phyloP scores from a whole-genome alignment of 495 filamentous ascomycete species.

The Amorphotheca resinae region DNA sequence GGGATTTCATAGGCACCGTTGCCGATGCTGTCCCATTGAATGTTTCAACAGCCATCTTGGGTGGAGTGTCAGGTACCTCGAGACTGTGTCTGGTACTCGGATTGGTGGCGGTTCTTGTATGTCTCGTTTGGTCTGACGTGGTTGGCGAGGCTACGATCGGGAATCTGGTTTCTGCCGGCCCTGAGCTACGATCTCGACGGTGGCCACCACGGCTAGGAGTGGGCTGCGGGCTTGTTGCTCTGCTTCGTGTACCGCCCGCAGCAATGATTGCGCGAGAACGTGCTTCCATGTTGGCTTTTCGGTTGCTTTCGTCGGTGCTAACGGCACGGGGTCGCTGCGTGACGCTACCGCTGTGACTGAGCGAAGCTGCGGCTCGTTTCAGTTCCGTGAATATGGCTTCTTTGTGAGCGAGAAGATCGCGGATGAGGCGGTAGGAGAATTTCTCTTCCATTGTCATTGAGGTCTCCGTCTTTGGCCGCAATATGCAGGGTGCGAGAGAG shows the following conservation, averaged over 20 bases:
- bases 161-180: constrained; percentile 71
- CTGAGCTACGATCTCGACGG: constrained; percentile 70
- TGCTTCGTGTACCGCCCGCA: constrained; percentile 42
- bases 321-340: constrained; percentile 59
- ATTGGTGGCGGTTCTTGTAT: constrained; percentile 3
- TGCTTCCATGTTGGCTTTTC: constrained; percentile 86
- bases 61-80: constrained; percentile 43
- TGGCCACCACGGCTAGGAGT: constrained; percentile 52
- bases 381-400: constrained; percentile 90
- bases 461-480: constrained; percentile 74
- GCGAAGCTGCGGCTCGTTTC: constrained; percentile 77
- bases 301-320: constrained; percentile 92
- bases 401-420: constrained; percentile 88
- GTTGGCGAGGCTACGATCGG: constrained; percentile 62
- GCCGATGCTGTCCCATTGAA: constrained; percentile 1
- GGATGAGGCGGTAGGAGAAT: constrained; percentile 81
- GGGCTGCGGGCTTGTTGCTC: constrained; percentile 61
- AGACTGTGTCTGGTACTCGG: constrained; percentile 36
- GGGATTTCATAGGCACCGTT: constrained; percentile 12
- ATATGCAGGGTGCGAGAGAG: constrained; percentile 70
- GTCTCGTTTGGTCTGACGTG: constrained; percentile 34
- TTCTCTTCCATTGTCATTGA: constrained; percentile 92
- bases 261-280: constrained; percentile 70
- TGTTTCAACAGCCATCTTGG: constrained; percentile 19
- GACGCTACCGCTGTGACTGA: constrained; percentile 36